phyloP scores from a whole-genome alignment of 352 stramenopile genomes.

The Phytophthora sp. region DNA sequence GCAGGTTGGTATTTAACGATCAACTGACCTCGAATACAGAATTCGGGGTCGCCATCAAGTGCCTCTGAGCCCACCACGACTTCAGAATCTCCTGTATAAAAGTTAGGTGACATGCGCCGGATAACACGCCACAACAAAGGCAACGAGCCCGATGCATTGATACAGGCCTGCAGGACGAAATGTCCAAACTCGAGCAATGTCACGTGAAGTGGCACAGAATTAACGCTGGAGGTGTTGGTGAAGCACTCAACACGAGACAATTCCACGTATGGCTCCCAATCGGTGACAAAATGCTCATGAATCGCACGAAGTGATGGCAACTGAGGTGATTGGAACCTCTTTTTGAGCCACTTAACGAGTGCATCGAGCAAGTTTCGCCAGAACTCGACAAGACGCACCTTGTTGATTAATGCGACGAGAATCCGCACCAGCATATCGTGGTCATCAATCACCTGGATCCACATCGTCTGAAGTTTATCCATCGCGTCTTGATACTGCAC shows the following conservation, averaged over 20 bases:
- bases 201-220: constrained; percentile 26
- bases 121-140: constrained; percentile 55
- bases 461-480: constrained; percentile 38
- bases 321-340: constrained; percentile 18
- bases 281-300: constrained; percentile 43
- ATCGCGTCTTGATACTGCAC: constrained; percentile 38
- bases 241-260: constrained; percentile 31
- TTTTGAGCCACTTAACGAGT: constrained; percentile 48
- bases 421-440: constrained; percentile 39
- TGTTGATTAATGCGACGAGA: constrained; percentile 48
- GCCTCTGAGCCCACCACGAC: background rate
- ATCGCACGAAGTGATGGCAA: constrained; percentile 48
- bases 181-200: constrained; percentile 36
- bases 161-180: constrained; percentile 45
- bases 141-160: constrained; percentile 25
- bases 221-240: constrained; percentile 23
- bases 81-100: constrained; percentile 20
- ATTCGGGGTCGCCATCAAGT: constrained; percentile 21
- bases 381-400: constrained; percentile 39
- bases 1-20: constrained; percentile 32
- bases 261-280: constrained; percentile 36
- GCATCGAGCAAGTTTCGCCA: constrained; percentile 46
- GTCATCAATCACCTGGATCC: constrained; percentile 46
- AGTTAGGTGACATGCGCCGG: constrained; percentile 19
- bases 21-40: constrained; percentile 39